phyloP scores from a whole-genome alignment of 1,284 basidiomycete species.

The Puccinia horiana region DNA sequence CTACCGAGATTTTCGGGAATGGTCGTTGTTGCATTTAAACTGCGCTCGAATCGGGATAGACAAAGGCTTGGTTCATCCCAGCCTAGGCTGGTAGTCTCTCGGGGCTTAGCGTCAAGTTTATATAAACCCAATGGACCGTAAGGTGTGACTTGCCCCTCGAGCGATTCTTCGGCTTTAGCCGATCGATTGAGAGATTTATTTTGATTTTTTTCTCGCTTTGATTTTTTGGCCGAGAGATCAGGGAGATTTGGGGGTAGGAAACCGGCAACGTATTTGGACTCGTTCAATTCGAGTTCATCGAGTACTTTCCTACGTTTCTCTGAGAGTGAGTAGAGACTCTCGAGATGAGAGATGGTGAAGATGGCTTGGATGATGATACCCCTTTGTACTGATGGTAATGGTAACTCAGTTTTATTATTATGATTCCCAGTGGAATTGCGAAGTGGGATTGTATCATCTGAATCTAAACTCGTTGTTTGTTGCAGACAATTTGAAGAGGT shows the following conservation, averaged over 20 bases:
- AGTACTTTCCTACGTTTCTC: constrained; percentile 21
- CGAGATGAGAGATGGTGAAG: constrained; percentile 28
- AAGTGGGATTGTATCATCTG: neutral
- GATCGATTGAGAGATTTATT: constrained; percentile 17
- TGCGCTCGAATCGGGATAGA: neutral
- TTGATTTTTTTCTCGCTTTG: constrained; percentile 10
- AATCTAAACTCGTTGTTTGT: neutral
- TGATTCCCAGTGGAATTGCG: neutral
- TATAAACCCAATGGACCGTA: constrained; percentile 32
- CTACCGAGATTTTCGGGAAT: neutral
- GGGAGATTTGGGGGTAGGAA: constrained; percentile 15
- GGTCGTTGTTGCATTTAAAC: neutral
- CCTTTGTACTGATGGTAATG: constrained; percentile 11
- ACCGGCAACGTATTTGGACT: constrained; percentile 35
- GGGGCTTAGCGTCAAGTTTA: constrained; percentile 17
- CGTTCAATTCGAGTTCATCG: constrained; percentile 26
- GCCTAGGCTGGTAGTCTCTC: neutral
- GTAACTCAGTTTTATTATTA: neutral
- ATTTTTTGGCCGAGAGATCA: neutral
- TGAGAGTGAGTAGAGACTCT: constrained; percentile 19
- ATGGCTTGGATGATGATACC: constrained; percentile 34
- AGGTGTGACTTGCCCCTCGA: constrained; percentile 27
- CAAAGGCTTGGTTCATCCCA: constrained; percentile 12
- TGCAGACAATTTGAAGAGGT: neutral
- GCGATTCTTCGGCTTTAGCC: neutral